Evolutionary conservation across 2,329 filamentous ascomycete genomes (phyloP).

Genomic region (Trichoderma cornu-damae): DNA sequence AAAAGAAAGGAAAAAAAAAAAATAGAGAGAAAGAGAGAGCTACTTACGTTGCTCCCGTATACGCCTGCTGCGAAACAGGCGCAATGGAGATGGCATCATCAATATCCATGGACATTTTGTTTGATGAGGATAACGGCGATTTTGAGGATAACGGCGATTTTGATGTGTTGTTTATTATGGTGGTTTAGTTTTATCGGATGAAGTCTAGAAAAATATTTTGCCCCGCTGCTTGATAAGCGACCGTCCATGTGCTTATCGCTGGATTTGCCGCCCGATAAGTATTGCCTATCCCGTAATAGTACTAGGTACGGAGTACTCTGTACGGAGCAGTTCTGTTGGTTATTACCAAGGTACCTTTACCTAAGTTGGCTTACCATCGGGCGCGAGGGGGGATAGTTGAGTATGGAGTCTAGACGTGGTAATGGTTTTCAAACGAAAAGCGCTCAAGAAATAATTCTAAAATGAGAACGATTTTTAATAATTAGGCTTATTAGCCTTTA

Average conservation of each 20-base stretch:
- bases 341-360: too few relatives aligned
- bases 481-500: too few relatives aligned
- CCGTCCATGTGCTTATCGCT: slow-evolving; percentile 18
- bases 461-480: too few relatives aligned
- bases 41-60: slow-evolving; percentile 38
- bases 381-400: too few relatives aligned
- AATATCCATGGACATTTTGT: slow-evolving; percentile 41
- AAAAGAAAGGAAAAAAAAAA: background rate
- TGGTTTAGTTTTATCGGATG: background rate
- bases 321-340: too few relatives aligned
- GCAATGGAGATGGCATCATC: slow-evolving; percentile 39
- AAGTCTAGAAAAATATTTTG: slow-evolving; percentile 31
- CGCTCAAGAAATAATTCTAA: too few relatives aligned
- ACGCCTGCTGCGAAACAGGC: slow-evolving; percentile 29
- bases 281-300: slow-evolving; percentile 7
- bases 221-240: slow-evolving; percentile 38
- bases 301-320: too few relatives aligned
- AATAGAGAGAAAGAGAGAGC: background rate
- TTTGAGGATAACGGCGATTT: slow-evolving; percentile 3
- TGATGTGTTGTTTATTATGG: slow-evolving; percentile 12
- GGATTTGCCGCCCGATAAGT: background rate
- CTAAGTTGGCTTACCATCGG: too few relatives aligned
- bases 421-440: too few relatives aligned
- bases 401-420: too few relatives aligned
- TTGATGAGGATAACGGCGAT: slow-evolving; percentile 6